phyloP scores from a whole-genome alignment of 768 basidiomycete genomes.

The Hemileccinum impolitum region DNA sequence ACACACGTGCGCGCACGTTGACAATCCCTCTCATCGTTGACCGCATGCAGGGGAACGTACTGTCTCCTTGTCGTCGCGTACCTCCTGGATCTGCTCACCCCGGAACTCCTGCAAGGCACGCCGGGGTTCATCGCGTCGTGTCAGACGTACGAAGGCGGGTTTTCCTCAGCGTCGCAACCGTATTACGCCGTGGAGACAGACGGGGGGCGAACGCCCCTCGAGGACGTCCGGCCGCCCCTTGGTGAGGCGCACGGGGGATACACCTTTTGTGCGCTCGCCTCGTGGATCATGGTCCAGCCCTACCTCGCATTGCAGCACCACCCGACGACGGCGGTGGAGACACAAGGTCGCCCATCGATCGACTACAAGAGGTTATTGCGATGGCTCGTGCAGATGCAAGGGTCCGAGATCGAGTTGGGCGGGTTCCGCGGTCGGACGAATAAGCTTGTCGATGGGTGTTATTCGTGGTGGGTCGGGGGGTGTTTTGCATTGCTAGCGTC shows the following conservation, averaged over 20 bases:
- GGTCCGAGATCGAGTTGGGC: slow-evolving; percentile 74
- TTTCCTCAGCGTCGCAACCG: slow-evolving; percentile 75
- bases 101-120: slow-evolving; percentile 75
- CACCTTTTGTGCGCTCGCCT: slow-evolving; percentile 88
- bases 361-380: slow-evolving; percentile 61
- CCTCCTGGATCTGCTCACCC: slow-evolving; percentile 83
- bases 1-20: too few relatives aligned
- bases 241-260: slow-evolving; percentile 99
- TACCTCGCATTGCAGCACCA: slow-evolving; percentile 31
- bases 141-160: slow-evolving; percentile 98
- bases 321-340: too few relatives aligned
- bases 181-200: slow-evolving; percentile 42
- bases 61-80: slow-evolving; percentile 84
- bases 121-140: slow-evolving; percentile 82
- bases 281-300: slow-evolving; percentile 74
- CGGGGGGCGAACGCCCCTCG: slow-evolving; percentile 28
- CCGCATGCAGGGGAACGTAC: slow-evolving; percentile 73
- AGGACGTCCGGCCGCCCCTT: slow-evolving; percentile 63
- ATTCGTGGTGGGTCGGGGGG: slow-evolving; percentile 99
- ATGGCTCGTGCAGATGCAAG: slow-evolving; percentile 89
- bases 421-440: slow-evolving; percentile 94
- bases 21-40: neutral
- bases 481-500: slow-evolving; percentile 76
- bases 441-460: slow-evolving; percentile 99
- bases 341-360: slow-evolving; percentile 41